Conservation (phyloP, 192 early-diverging fungal genomes). For the Linnemannia zychae region DNA sequence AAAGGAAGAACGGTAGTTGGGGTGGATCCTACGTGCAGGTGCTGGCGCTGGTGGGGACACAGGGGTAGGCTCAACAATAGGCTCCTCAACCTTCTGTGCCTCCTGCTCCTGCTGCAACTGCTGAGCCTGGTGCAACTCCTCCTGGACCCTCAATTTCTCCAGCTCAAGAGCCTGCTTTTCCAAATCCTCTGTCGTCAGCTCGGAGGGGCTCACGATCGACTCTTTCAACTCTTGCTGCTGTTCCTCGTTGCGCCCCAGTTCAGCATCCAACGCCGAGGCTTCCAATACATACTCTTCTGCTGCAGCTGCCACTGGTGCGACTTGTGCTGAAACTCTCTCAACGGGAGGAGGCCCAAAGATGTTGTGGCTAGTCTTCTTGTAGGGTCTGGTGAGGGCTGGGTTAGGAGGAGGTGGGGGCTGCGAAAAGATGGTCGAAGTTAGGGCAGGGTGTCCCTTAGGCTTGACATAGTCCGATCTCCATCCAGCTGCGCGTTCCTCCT, state of each 20-base stretch:
- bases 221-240: slow-evolving; percentile 24
- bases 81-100: slow-evolving; percentile 2
- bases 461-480: slow-evolving; percentile 47
- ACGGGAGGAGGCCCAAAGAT: slow-evolving; percentile 37
- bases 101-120: slow-evolving; percentile 3
- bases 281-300: slow-evolving; percentile 18
- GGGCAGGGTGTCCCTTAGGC: slow-evolving; percentile 53
- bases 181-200: not conserved
- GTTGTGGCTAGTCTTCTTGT: slow-evolving; percentile 49
- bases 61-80: not conserved
- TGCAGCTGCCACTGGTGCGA: not conserved
- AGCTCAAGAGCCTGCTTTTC: slow-evolving; percentile 21
- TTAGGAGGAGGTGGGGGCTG: not conserved
- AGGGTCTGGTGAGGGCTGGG: slow-evolving; percentile 6
- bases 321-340: not conserved
- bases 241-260: slow-evolving; percentile 31
- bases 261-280: slow-evolving; percentile 24
- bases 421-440: slow-evolving; percentile 44
- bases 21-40: slow-evolving; percentile 17
- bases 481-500: slow-evolving; percentile 43
- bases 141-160: slow-evolving; percentile 12
- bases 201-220: not conserved
- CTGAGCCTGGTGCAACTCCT: slow-evolving; percentile 14
- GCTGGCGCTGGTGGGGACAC: not conserved
- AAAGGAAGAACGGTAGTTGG: slow-evolving; percentile 37